phyloP scores from a whole-genome alignment of 2,329 filamentous ascomycete genomes.

The Coniochaeta ligniaria region DNA sequence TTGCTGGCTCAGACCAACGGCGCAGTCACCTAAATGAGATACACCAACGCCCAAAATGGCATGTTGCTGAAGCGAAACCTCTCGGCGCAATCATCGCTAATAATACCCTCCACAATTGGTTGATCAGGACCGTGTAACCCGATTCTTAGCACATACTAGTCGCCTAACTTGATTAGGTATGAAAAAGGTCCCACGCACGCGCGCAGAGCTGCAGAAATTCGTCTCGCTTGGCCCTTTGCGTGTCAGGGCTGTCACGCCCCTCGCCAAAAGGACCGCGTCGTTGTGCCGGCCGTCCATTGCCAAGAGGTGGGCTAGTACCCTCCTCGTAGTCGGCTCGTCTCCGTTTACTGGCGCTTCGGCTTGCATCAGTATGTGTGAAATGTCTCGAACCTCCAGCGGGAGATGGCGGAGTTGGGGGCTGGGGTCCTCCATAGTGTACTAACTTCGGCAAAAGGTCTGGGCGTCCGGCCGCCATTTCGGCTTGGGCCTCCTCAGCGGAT shows the following conservation, averaged over 20 bases:
- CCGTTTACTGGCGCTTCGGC: slow-evolving; percentile 59
- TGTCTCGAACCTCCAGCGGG: slow-evolving; percentile 30
- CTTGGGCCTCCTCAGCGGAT: slow-evolving; percentile 92
- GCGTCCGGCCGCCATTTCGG: slow-evolving; percentile 82
- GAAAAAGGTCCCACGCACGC: slow-evolving; percentile 93
- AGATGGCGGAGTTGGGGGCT: slow-evolving; percentile 86
- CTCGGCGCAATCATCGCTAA: background rate
- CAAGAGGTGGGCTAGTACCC: slow-evolving; percentile 77
- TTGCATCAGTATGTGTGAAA: slow-evolving; percentile 36
- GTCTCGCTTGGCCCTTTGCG: slow-evolving; percentile 78
- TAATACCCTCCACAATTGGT: background rate
- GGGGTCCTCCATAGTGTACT: slow-evolving; percentile 90
- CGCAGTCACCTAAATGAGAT: background rate
- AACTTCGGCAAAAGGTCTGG: slow-evolving; percentile 88
- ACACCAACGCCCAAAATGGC: background rate
- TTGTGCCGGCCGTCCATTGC: slow-evolving; percentile 58
- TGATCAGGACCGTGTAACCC: background rate
- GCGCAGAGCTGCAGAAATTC: slow-evolving; percentile 84
- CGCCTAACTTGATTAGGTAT: slow-evolving; percentile 58
- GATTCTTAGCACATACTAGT: background rate
- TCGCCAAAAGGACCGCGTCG: slow-evolving; percentile 69
- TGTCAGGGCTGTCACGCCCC: slow-evolving; percentile 76
- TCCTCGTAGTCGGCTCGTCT: slow-evolving; percentile 92
- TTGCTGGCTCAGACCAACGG: background rate
- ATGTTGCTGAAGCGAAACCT: background rate